Percentiles rank a stretch among this genome's conserved stretches.
Conservation (phyloP, 164 flowering plant genomes). For the Vitis cinerea region DNA sequence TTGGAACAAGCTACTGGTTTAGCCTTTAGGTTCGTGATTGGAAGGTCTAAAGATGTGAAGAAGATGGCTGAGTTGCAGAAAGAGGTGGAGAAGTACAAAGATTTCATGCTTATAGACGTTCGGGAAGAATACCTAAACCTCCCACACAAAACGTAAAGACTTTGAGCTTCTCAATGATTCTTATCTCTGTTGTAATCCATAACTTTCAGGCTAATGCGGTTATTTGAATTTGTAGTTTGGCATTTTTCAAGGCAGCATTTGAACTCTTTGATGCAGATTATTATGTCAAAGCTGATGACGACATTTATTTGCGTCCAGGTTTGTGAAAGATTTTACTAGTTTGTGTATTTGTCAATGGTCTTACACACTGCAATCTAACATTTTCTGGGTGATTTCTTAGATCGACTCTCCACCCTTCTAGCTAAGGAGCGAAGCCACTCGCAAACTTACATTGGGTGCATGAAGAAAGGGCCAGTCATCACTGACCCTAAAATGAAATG, state of each 20-base stretch:
- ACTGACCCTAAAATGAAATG: constrained; percentile 78
- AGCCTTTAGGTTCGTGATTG: constrained; percentile 68
- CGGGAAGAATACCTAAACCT: constrained; percentile 50
- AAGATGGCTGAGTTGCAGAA: constrained; percentile 49
- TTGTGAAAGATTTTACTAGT: background rate
- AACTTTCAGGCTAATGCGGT: background rate
- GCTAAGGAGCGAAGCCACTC: constrained; percentile 66
- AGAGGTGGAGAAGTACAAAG: constrained; percentile 61
- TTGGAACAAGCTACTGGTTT: constrained; percentile 69
- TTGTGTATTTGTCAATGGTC: background rate
- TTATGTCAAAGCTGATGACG: constrained; percentile 80
- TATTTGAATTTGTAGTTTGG: constrained; percentile 41
- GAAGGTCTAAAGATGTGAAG: constrained; percentile 42
- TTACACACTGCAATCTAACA: background rate
- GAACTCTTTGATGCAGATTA: constrained; percentile 66
- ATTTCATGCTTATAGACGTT: constrained; percentile 61
- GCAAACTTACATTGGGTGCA: constrained; percentile 75
- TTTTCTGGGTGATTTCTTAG: constrained; percentile 26
- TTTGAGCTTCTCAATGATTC: background rate
- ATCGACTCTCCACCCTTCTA: constrained; percentile 70
- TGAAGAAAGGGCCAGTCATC: constrained; percentile 79
- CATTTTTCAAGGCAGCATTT: constrained; percentile 74
- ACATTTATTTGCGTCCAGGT: constrained; percentile 74
- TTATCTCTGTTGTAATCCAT: background rate
- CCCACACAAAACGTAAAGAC: constrained; percentile 60